Base-by-base conservation (phyloP, 768 basidiomycete genomes). In the Thelephora aurantiotincta region DNA sequence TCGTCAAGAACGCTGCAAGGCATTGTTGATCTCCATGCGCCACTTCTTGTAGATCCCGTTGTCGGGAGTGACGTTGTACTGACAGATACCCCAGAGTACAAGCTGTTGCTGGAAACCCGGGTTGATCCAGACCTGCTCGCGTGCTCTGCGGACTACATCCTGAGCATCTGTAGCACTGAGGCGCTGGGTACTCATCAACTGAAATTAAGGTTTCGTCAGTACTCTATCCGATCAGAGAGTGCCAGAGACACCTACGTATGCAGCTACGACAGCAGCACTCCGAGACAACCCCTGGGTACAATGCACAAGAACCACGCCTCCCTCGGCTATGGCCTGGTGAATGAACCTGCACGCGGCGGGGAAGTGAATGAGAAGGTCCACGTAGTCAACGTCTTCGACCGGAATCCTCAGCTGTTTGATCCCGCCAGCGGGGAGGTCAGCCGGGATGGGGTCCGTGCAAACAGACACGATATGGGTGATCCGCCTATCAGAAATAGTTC, bases 41-140 rank as follows among this genome's bases (percentile, higher is more conserved):
- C 82, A 85, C 44, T 71, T 77, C 45, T 63, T 57, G 57, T 87
- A 87, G 52, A 81, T 75, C 6, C 80, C 80, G 53, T 78, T 75
- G 13, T 66, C 55, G 3, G 71, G 72, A 18, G 68, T 69, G 11
- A 82, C 82, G 20, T 68, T 68, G 51, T 85, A 86, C 59, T 71
- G 69, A 60, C 83, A 86, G 30, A 85, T 68, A 56, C 80, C 80
- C 48, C 82, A 86, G 43, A 87, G 65, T 33, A 83, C 77, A 22
- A 87, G 72, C 54, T 87, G 83, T 63, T 84, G 80, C 49, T 81
- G 77, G 61, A 86, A 85, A 38, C 82, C 83, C n/a, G 80, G 73
- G 51, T 77, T 82, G 51, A 77, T 73, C 82, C 82, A 85, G 46
- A 84, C 81, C 56, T 84, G 80, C 61, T 82, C 77, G 44, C 82